Evolutionary conservation across 192 early-diverging fungal species (phyloP), one percentile per base, ranked within the genome.

Genomic region (Rhizophagus clarus): DNA sequence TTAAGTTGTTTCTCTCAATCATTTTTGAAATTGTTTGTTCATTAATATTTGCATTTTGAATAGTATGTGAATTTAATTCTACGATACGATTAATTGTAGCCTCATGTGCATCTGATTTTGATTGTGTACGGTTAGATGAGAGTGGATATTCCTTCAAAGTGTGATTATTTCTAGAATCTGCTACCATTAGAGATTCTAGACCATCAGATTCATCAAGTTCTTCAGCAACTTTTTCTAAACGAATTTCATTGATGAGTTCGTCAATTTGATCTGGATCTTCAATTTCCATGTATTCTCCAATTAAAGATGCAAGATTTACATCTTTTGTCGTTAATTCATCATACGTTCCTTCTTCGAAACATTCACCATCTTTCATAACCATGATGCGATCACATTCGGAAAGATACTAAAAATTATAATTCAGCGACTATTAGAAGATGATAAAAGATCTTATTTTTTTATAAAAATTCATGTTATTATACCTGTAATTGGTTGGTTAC

Each of bases 1-100:
- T 87, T 73, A 88, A 76, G 63, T 93, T 90, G 68, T 89, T 88
- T 29, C 89, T 84, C 79, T 94, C 93, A 82, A 94, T 93, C 79
- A 92, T 88, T 75, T 89, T 89, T 15, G 92, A 91, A 31, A 94
- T 93, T 1, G 93, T 93, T 24, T 87, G 88, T 79, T 93, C 92
- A 73, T 90, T 94, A 62, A 93, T 68, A 74, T 88, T 87, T 5
- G 85, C 69, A 60, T 85, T 88, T 76, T 93, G 90, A 29, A 89
- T 83, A 20, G 88, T 88, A 47, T 87, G 84, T 9, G 85, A 78
- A 73, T 92, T 92, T 64, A 84, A 32, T 32, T 89, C 88, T 40
- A 87, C 86, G 22, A 90, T 83, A 40, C 87, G 86, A 64, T 81
- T 80, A 61, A 91, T 91, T 3, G 89, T 89, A 15, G 80, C 79